Evolutionary conservation across 2,329 filamentous ascomycete species (phyloP).

Genomic region (Simplicillium sp.): DNA sequence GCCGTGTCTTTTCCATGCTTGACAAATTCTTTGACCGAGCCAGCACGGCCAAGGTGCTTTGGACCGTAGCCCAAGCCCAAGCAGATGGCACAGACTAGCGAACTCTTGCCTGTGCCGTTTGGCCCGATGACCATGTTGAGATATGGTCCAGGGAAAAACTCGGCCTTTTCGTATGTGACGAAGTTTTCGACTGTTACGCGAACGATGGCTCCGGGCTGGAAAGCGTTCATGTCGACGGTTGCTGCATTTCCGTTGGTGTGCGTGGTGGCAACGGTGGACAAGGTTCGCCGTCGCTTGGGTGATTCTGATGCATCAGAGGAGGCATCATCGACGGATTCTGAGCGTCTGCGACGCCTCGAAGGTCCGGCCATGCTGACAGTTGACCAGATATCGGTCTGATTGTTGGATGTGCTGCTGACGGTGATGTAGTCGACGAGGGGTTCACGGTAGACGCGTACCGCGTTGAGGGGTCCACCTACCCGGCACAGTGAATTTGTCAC

Average conservation of each 20-base stretch:
- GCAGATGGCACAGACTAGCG: conserved; percentile 92
- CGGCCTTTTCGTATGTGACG: conserved; percentile 86
- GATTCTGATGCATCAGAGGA: conserved; percentile 16
- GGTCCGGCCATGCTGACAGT: conserved; percentile 16
- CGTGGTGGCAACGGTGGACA: not conserved
- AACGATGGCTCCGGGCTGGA: conserved; percentile 76
- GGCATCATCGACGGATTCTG: conserved; percentile 28
- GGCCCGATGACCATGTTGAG: conserved; percentile 98
- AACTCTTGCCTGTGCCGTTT: conserved; percentile 98
- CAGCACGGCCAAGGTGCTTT: conserved; percentile 75
- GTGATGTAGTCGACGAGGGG: not conserved
- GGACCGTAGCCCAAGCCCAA: conserved; percentile 80
- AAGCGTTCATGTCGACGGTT: conserved; percentile 21
- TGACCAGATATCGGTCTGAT: no score
- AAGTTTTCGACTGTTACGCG: conserved; percentile 82
- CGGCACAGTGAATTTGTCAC: no score
- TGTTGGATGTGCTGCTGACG: not conserved
- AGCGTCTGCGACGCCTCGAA: conserved; percentile 33
- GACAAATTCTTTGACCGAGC: conserved; percentile 79
- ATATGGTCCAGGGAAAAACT: conserved; percentile 84
- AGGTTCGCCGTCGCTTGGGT: conserved; percentile 19
- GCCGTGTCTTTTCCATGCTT: conserved; percentile 77
- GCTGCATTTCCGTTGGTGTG: conserved; percentile 9
- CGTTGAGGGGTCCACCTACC: no score
- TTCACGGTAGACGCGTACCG: no score